phyloP scores from a whole-genome alignment of 805 yeast genomes.

The Candida chauliodis region DNA sequence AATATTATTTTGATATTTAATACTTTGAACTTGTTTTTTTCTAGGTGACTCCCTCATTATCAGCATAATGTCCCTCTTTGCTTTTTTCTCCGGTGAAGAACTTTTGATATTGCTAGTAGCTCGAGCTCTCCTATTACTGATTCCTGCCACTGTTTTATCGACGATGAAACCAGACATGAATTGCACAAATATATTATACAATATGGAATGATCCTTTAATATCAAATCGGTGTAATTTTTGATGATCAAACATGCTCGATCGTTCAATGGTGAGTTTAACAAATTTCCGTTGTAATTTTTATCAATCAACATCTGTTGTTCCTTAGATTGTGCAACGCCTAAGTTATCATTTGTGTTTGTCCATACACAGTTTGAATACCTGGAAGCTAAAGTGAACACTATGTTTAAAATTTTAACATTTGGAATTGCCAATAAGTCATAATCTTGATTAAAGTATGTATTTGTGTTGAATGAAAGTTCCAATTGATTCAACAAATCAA shows the following conservation, averaged over 20 bases:
- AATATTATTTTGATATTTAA: conserved; percentile 1
- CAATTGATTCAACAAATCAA: conserved; percentile 23
- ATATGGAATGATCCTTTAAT: background rate
- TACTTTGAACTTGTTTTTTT: background rate
- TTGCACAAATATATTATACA: conserved; percentile 1
- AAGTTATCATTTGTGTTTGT: conserved; percentile 14
- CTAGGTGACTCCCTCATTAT: conserved; percentile 8
- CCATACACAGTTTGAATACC: conserved; percentile 25
- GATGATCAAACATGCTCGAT: conserved; percentile 11
- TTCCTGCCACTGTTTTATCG: background rate
- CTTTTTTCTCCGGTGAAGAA: conserved; percentile 1
- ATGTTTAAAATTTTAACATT: conserved; percentile 24
- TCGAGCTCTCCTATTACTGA: background rate
- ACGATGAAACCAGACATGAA: conserved; percentile 5
- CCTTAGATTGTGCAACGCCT: conserved; percentile 18
- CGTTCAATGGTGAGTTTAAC: conserved; percentile 18
- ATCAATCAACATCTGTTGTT: conserved; percentile 17
- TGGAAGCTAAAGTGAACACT: conserved; percentile 28
- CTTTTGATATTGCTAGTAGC: too few relatives aligned
- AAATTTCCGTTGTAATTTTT: conserved; percentile 17
- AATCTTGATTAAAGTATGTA: conserved; percentile 2
- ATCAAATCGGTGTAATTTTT: conserved; percentile 2
- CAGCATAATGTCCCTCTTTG: conserved; percentile 1
- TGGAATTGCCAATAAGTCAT: conserved; percentile 16
- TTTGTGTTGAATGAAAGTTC: conserved; percentile 16